Evolutionary conservation across 2,329 filamentous ascomycete genomes (phyloP).

Genomic region (Phaeosphaeria sp.): DNA sequence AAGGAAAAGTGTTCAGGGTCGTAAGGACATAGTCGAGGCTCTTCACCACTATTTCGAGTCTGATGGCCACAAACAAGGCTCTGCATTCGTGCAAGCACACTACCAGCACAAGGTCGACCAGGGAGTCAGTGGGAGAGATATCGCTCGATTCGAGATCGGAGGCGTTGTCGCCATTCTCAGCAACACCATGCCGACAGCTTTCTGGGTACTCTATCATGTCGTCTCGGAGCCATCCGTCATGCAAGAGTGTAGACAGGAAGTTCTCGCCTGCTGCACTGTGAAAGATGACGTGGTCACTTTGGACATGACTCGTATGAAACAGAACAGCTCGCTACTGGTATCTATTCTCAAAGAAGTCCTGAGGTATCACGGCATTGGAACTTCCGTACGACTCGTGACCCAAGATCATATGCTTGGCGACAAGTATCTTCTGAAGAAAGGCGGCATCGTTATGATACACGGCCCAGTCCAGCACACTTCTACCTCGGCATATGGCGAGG

Average conservation of each 20-base stretch:
- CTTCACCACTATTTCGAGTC: constrained; percentile 50
- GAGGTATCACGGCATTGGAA: constrained; percentile 43
- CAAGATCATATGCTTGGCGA: constrained; percentile 40
- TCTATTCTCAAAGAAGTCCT: constrained; percentile 52
- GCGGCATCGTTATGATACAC: constrained; percentile 34
- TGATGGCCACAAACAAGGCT: constrained; percentile 43
- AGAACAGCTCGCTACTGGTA: constrained; percentile 46
- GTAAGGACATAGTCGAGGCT: constrained; percentile 37
- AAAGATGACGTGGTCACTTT: constrained; percentile 10
- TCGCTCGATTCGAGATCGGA: constrained; percentile 51
- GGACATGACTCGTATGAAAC: constrained; percentile 37
- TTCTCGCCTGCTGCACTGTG: constrained; percentile 32
- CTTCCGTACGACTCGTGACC: constrained; percentile 36
- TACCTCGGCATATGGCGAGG: constrained; percentile 10
- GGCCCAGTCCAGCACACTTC: constrained; percentile 24
- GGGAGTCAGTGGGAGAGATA: constrained; percentile 41
- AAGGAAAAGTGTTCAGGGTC: constrained; percentile 34
- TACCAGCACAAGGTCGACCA: constrained; percentile 38
- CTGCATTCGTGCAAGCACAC: constrained; percentile 40
- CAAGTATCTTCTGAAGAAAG: constrained; percentile 43
- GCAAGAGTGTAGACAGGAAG: constrained; percentile 39
- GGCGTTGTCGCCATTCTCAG: constrained; percentile 45
- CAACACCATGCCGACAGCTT: constrained; percentile 48
- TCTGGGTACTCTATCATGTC: constrained; percentile 50
- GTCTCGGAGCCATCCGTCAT: constrained; percentile 41